A percentile compares a stretch with the other conserved stretches of the same genome.
phyloP scores from a whole-genome alignment of 345 rosid genomes.

The Microcos paniculata region DNA sequence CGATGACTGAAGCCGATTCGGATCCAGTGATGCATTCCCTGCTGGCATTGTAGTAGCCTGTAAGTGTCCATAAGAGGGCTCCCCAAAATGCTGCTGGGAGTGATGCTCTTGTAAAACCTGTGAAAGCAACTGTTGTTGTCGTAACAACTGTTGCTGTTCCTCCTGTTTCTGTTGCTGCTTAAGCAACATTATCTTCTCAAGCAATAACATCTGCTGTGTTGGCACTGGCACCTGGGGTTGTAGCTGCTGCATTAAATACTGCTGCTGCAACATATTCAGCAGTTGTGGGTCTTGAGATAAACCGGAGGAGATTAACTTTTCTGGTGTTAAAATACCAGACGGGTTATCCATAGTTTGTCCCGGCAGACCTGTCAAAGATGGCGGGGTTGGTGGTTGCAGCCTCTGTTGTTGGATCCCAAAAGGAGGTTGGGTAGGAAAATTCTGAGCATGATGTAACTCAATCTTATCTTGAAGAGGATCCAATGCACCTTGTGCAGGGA shows the following conservation, averaged over 20 bases:
- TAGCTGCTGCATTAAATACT: constrained; percentile 57
- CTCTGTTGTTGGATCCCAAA: constrained; percentile 75
- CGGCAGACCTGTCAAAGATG: constrained; percentile 57
- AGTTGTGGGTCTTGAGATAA: constrained; percentile 73
- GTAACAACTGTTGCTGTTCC: constrained; percentile 78
- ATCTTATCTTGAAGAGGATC: constrained; percentile 60
- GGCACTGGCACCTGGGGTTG: constrained; percentile 63
- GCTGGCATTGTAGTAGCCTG: constrained; percentile 45
- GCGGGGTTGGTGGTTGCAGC: constrained; percentile 44
- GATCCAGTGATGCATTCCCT: constrained; percentile 52
- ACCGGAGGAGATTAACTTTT: constrained; percentile 52
- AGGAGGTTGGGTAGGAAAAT: constrained; percentile 58
- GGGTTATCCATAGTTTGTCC: constrained; percentile 67
- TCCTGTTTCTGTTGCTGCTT: constrained; percentile 82
- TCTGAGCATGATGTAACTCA: constrained; percentile 53
- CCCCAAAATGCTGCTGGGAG: constrained; percentile 48
- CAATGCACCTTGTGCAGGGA: constrained; percentile 46
- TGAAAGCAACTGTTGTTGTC: constrained; percentile 77
- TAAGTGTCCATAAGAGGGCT: constrained; percentile 53
- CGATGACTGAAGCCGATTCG: constrained; percentile 45
- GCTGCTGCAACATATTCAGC: constrained; percentile 78
- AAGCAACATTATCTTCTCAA: constrained; percentile 69
- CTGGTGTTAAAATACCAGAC: constrained; percentile 49
- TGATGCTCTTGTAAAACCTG: constrained; percentile 74
- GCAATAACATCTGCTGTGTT: constrained; percentile 61